Evolutionary conservation across 768 basidiomycete species (phyloP), one percentile per base, ranked within the genome.

Genomic region (button mushroom (Agaricus bisporus)): DNA sequence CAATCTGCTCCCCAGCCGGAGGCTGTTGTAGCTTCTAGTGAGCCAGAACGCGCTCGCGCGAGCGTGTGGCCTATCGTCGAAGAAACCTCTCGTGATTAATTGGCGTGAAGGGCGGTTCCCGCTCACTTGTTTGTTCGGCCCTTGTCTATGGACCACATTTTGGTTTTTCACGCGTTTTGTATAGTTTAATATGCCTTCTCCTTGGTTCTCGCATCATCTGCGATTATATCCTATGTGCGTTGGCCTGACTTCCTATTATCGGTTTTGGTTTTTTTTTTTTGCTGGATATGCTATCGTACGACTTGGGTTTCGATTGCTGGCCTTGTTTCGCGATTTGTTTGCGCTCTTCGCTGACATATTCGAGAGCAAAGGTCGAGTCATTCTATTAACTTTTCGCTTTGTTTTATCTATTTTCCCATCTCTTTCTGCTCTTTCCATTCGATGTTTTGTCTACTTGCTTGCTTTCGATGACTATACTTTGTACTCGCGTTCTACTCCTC

Each of bases 41-140:
- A 54, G 12, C 52, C 35, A 49, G 66, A 66, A 48, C 49, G 59
- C 15, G 29, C 43, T 44, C 58, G 63, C 49, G 58, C 56, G 46
- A 63, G 63, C 35, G 65, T 72, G 39, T 72, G 70, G 70, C 66
- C 69, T 29, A 53, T 68, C 35, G 59, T 63, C 49, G 67, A 68
- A 37, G 54, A 61, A 41, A 48, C 60, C 38, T 51, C 58, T 54
- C 63, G 65, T 57, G 66, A 65, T 35, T 62, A 46, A 64, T 55
- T 36, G n/a, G 17, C 18, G 22, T 36, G 35, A 39, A 39, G 32
- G 11, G 32, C 11, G 7, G 5, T n/a, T 44, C 25, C 14, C 11
- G 42, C 20, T 43, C 42, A 26, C 18, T 22, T 22, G 11, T 12
- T 20, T 20, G 18, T 20, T 4, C 20, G 11, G 42, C 25, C 20